Percentiles rank a stretch among this genome's conserved stretches.
Evolutionary conservation across 345 rosid genomes (phyloP).

Genomic region (Bretschneidera sinensis): DNA sequence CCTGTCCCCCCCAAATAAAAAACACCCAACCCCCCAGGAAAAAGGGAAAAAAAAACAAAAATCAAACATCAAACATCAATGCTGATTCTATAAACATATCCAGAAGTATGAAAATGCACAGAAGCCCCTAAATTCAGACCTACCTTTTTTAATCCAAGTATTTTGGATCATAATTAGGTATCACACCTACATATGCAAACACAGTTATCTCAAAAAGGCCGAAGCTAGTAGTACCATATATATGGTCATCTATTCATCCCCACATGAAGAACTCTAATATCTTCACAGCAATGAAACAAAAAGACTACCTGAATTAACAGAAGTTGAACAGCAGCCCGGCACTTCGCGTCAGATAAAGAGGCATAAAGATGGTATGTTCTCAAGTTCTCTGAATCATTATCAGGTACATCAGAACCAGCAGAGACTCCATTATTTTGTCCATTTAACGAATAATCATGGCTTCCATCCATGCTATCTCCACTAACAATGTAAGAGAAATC

Average conservation of each 20-base stretch:
- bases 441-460: slow-evolving; percentile 23
- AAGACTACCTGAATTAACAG: slow-evolving; percentile 67
- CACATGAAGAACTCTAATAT: neutral
- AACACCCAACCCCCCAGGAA: too few relatives aligned
- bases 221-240: neutral
- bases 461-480: slow-evolving; percentile 28
- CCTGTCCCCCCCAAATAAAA: too few relatives aligned
- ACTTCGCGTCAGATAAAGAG: slow-evolving; percentile 69
- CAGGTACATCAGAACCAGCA: slow-evolving; percentile 29
- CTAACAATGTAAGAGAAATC: slow-evolving; percentile 53
- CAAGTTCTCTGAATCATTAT: slow-evolving; percentile 32
- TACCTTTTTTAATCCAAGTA: too few relatives aligned
- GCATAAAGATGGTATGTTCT: slow-evolving; percentile 44
- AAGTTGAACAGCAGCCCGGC: slow-evolving; percentile 84
- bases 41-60: too few relatives aligned
- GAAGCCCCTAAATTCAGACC: too few relatives aligned
- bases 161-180: neutral
- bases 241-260: neutral
- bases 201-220: too few relatives aligned
- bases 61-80: too few relatives aligned
- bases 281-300: neutral
- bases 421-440: slow-evolving; percentile 33
- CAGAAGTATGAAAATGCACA: too few relatives aligned
- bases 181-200: neutral
- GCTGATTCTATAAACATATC: neutral